phyloP scores from a whole-genome alignment of 306 rosid genomes.

The Vigna nakashimae region DNA sequence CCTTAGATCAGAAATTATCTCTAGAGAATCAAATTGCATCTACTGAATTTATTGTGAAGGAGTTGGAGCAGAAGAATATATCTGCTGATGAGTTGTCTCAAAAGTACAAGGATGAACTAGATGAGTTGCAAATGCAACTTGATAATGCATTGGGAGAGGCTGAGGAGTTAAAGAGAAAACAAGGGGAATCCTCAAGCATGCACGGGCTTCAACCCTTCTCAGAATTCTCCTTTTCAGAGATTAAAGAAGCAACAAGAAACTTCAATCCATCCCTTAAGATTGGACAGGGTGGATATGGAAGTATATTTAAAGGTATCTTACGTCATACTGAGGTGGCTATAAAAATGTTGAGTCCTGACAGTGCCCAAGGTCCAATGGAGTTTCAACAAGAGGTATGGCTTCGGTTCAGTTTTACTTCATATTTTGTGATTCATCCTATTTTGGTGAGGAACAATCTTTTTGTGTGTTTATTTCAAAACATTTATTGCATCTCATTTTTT shows the following conservation, averaged over 20 bases:
- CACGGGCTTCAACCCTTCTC: constrained; percentile 57
- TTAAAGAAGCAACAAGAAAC: constrained; percentile 70
- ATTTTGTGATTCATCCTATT: constrained; percentile 5
- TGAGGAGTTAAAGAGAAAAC: constrained; percentile 66
- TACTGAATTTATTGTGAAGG: constrained; percentile 53
- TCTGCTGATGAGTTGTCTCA: constrained; percentile 59
- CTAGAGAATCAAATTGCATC: constrained; percentile 65
- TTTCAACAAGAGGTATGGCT: constrained; percentile 83
- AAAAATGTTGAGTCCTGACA: constrained; percentile 60
- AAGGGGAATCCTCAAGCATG: constrained; percentile 59
- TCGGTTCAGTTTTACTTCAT: constrained; percentile 21
- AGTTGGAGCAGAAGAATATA: constrained; percentile 63
- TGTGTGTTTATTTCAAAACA: not conserved
- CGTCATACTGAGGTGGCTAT: constrained; percentile 87
- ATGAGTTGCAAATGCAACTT: constrained; percentile 62
- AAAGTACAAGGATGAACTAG: constrained; percentile 61
- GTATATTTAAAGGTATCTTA: constrained; percentile 68
- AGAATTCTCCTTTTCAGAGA: constrained; percentile 71
- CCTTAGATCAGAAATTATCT: constrained; percentile 54
- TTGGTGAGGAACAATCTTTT: not conserved
- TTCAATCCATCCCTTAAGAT: constrained; percentile 69
- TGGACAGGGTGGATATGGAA: constrained; percentile 98
- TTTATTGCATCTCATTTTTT: not conserved
- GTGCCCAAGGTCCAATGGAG: constrained; percentile 78
- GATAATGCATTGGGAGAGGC: constrained; percentile 73